Evolutionary conservation across 768 basidiomycete species (phyloP), one percentile per base, ranked within the genome.

Genomic region (Amanita inopinata): DNA sequence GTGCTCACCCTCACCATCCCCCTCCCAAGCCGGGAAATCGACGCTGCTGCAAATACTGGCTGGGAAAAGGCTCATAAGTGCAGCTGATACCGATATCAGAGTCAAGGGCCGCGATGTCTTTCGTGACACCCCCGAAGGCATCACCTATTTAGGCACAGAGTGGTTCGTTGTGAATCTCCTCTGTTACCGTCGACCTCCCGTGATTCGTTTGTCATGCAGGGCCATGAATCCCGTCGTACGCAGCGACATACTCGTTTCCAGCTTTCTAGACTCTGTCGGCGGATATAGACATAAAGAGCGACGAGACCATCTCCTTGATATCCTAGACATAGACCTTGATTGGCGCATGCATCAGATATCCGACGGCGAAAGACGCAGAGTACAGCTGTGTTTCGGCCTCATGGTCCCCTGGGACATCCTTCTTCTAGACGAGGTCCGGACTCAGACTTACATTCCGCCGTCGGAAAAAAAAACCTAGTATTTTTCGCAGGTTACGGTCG

Each of bases 261-360:
- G 78, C 36, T 99, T 99, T 61, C 68, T 99, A n/a, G 89, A 99
- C 59, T 93, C 90, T 12, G 89, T 99, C 3, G 96, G 96, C 10
- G 96, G 96, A 0, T 97, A 96, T 58, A 72, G 91, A 40, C 76
- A 97, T 64, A 94, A 94, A 59, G 83, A 80, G 51, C 73, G 92
- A 22, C 71, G 94, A 31, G 89, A 99, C 58, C 62, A 55, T 5
- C 71, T 99, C 3, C 78, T 99, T 41, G 83, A 91, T 60, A 85
- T 99, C 46, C 67, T 98, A 32, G 93, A 98, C 56, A 77, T 99
- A 45, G 96, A 99, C 63, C 65, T 97, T 14, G 86, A 92, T 56
- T 99, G 89, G 92, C 88, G 78, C 49, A 93, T 94, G 89, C 89
- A 94, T 56, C 63, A 80, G 46, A 93, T 99, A 46, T 94, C 91